Conservation (phyloP, 1,284 basidiomycete species). For the Ustilago curta region DNA sequence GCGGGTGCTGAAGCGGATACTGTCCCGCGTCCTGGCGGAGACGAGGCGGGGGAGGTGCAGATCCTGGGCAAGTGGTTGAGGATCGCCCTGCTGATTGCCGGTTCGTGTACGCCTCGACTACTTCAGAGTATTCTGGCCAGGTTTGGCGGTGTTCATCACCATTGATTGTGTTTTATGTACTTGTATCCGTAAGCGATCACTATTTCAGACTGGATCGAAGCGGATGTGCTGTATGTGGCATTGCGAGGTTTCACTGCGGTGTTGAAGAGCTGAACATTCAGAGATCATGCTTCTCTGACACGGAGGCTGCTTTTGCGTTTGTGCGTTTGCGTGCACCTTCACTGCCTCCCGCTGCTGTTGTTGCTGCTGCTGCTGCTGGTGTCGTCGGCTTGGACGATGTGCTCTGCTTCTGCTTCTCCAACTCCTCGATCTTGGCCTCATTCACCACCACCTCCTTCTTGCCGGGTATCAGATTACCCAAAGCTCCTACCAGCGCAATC, state of each 20-base stretch:
- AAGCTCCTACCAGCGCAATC: slow-evolving; percentile 13
- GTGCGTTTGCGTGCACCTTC: slow-evolving; percentile 23
- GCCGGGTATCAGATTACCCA: slow-evolving; percentile 24
- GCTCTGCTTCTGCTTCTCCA: slow-evolving; percentile 11
- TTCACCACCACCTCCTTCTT: slow-evolving; percentile 30
- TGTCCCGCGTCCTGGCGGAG: neutral
- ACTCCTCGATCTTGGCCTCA: slow-evolving; percentile 16
- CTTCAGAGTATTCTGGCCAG: slow-evolving; percentile 24
- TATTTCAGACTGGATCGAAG: neutral
- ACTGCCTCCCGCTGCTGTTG: neutral
- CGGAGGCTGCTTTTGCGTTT: slow-evolving; percentile 13
- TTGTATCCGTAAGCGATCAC: slow-evolving; percentile 14
- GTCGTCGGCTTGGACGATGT: neutral
- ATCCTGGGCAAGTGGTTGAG: slow-evolving; percentile 42
- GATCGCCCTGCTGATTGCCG: slow-evolving; percentile 25
- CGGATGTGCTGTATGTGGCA: neutral
- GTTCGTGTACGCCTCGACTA: slow-evolving; percentile 36
- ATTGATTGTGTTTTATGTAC: slow-evolving; percentile 31
- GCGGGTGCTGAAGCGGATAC: slow-evolving; percentile 47
- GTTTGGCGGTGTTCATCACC: slow-evolving; percentile 26
- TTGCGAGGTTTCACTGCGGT: neutral
- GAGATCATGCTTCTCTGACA: slow-evolving; percentile 31
- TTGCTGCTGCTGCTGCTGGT: neutral
- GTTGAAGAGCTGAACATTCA: neutral
- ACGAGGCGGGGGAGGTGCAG: slow-evolving; percentile 22